Evolutionary conservation across 164 flowering plant species (phyloP), one percentile per base, ranked within the genome.

Genomic region (Stephania cephalantha): DNA sequence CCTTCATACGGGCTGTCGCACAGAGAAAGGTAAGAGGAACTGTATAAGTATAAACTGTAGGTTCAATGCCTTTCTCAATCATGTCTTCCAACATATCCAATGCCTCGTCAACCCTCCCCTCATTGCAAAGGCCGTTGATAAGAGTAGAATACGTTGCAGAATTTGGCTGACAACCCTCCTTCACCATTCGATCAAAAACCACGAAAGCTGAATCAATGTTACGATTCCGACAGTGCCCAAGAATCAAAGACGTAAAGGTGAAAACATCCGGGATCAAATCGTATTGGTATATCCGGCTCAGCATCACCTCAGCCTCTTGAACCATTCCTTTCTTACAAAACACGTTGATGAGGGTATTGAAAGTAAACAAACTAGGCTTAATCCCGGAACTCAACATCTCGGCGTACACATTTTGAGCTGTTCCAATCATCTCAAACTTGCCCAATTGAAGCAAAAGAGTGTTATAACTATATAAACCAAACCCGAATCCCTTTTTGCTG

Each of bases 201-300:
- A 31, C 35, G 71, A 91, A 89, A 17, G 94, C 95, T 18, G 58
- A 74, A 82, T 84, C 89, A 73, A 93, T 76, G 75, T 88, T 71
- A 64, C 61, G 46, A 48, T 86, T 88, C 82, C 90, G 82, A 84
- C 91, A 90, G 76, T 91, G 82, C 79, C 97, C 97, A 29, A 93
- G 85, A 82, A 93, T 89, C 75, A 93, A 81, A 4, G 95, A 93
- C 0, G 95, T 87, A 73, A 85, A 93, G 0, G 94, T 88, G 82
- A 88, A 91, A 46, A 77, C 85, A 84, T 91, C 91, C 0, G 96
- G 94, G 6, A 9, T 68, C 86, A 89, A 68, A 31, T 83, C 88
- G 74, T 65, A 76, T 79, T 86, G 85, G 64, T 78, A 85, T 66
- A 93, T 84, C 79, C 76, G 82, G 76, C 83, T 77, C 7, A 89